Base-by-base conservation (phyloP, 2,329 filamentous ascomycete genomes). In the Penicillium sp. region DNA sequence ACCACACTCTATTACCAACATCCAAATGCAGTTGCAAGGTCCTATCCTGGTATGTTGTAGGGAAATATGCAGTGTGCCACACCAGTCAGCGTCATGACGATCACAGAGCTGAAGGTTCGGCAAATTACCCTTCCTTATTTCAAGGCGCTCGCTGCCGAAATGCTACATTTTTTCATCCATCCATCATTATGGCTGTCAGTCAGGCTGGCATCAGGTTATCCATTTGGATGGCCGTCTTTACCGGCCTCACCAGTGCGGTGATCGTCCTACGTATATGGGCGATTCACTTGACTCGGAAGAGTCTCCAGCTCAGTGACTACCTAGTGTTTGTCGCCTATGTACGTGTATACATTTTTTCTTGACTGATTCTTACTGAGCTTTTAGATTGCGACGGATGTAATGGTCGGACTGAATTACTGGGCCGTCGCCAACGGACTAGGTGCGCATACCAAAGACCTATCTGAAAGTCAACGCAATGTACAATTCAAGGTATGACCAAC, bases 201-300 rank as follows among this genome's bases (percentile, higher is more conserved):
- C 38, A 31, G 10, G 37, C 35, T 7, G 47, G 47, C 20, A 24
- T 49, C 23, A 31, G 39, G 47, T 18, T 49, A n/a, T 45, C 47
- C 11, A 42, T 49, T 24, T 49, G 47, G 47, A 46, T 46, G 38
- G 47, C 47, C 20, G 42, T 49, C 14, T 49, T 49, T 29, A 49
- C 47, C n/a, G 23, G 20, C 32, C 3, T 49, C 5, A 49, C 47
- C 20, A 46, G 26, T 18, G 42, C 34, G 11, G 42, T 49, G 24
- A 36, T 49, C 40, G 42, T 23, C 13, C 13, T 49, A 18, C 47
- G 47, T 4, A 26, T 46, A 6, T 49, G 47, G 47, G 47, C 47
- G 22, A 16, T 49, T 14, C 38, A 42, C 28, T 28, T 49, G 14
- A 49, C 42, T 6, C 42, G 47, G 27, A 46, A 42, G 32, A 39